Evolutionary conservation across 148 eudicot genomes (phyloP), one percentile per base, ranked within the genome.

Genomic region (Rhododendron simsii): DNA sequence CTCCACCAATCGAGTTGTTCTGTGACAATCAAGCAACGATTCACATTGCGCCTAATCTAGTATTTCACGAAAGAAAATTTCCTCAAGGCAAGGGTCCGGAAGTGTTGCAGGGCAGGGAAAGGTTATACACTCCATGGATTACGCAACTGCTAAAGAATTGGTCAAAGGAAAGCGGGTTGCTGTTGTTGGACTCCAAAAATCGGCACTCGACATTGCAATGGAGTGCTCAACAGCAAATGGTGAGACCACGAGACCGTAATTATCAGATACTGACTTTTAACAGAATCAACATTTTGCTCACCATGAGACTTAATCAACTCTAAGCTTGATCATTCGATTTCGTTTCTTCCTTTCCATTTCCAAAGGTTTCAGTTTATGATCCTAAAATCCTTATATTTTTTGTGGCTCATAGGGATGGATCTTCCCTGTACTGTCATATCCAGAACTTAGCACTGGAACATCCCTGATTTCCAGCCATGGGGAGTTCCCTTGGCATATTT

Each of bases 111-210:
- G 35, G 1, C 35, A 33, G 35, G 35, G 35, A 33, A 33, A 33
- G 35, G 35, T 33, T 33, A 33, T 33, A 33, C 23, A 59, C 37
- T 35, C 37, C 37, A 35, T 93, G 92, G 92, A 88, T 67, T 3
- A 86, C 61, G 67, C 85, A 9, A 12, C 23, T n/a, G 97, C 98
- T 13, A 80, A 84, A 33, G 77, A 81, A 35, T 82, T 90, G 33
- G 77, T 96, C 79, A 83, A 85, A 81, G 95, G 92, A 3, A 94
- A 96, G 86, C 45, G 81, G 37, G 92, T 92, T 18, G 87, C 87
- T 2, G 92, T 96, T 2, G 95, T 94, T 23, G 98, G 98, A 51
- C 83, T 88, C 67, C 92, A 87, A 50, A 94, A 94, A 90, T 90
- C 92, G 9, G 98, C 92, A 26, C 86, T 94, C 23, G 98, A 96